phyloP scores from a whole-genome alignment of 768 basidiomycete genomes.

The Termitomyces sp. region DNA sequence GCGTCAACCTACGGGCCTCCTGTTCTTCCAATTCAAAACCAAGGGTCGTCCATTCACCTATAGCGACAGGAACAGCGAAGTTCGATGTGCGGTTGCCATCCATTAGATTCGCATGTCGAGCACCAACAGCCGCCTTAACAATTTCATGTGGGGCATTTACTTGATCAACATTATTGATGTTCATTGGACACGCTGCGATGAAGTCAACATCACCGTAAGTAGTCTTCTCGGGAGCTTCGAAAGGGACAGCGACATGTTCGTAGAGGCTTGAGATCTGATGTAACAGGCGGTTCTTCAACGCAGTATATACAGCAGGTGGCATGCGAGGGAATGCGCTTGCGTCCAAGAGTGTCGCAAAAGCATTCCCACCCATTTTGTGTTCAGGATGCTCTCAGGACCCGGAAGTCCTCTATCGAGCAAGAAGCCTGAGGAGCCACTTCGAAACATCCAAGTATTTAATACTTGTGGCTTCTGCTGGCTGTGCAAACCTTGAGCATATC shows the following conservation, averaged over 20 bases:
- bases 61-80: conserved; percentile 46
- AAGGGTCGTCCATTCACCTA: conserved; percentile 30
- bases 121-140: neutral
- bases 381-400: neutral
- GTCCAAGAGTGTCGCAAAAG: conserved; percentile 44
- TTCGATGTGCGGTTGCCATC: conserved; percentile 45
- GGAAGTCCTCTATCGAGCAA: neutral
- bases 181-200: conserved; percentile 43
- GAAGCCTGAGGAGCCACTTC: neutral
- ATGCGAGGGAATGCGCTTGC: conserved; percentile 54
- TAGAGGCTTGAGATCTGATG: conserved; percentile 42
- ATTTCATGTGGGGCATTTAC: conserved; percentile 17
- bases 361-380: conserved; percentile 62
- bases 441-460: neutral
- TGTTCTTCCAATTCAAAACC: conserved; percentile 25
- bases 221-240: conserved; percentile 58
- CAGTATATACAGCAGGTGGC: conserved; percentile 44
- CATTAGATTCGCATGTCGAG: conserved; percentile 1
- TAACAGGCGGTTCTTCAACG: conserved; percentile 40
- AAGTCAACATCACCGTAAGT: conserved; percentile 72
- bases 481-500: neutral
- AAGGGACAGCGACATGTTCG: conserved; percentile 44
- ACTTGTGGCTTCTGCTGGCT: neutral
- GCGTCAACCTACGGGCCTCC: conserved; percentile 15
- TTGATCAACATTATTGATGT: conserved; percentile 7